phyloP scores from a whole-genome alignment of 2,329 filamentous ascomycete species.

The Aureobasidium sp. region DNA sequence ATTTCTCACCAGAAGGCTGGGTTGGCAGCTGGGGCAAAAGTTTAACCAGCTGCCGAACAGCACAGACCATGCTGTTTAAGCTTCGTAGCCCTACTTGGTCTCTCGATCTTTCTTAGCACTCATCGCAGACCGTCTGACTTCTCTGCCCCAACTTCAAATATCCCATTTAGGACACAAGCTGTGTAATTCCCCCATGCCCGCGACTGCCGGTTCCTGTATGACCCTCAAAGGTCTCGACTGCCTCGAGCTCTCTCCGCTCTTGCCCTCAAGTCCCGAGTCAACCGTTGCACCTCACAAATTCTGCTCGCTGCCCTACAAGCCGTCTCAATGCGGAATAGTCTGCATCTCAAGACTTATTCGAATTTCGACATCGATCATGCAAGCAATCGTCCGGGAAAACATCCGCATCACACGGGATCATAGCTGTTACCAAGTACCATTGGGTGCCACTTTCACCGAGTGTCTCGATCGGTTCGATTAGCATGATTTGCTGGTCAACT shows the following conservation, averaged over 20 bases:
- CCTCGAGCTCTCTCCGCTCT: neutral
- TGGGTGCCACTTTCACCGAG: neutral
- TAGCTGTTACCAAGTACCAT: too few relatives aligned
- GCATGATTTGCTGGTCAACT: too few relatives aligned
- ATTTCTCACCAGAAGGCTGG: neutral
- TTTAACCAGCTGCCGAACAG: neutral
- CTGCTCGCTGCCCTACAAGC: slow-evolving; percentile 4
- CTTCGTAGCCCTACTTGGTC: neutral
- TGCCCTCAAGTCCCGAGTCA: neutral
- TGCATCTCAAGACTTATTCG: neutral
- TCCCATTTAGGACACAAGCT: neutral
- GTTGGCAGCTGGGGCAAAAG: neutral
- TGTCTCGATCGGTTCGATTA: too few relatives aligned
- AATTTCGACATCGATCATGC: neutral
- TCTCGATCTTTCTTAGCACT: neutral
- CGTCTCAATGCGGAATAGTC: neutral
- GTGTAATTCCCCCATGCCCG: neutral
- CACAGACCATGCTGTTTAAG: neutral
- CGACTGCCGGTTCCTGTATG: neutral
- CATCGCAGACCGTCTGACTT: neutral
- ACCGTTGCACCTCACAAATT: neutral
- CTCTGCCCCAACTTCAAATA: slow-evolving; percentile 10
- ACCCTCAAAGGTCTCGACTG: neutral
- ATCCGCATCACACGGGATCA: neutral
- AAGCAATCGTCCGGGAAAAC: neutral